Evolutionary conservation across 768 basidiomycete species (phyloP), one percentile per base, ranked within the genome.

Genomic region (Tremella fuciformis): DNA sequence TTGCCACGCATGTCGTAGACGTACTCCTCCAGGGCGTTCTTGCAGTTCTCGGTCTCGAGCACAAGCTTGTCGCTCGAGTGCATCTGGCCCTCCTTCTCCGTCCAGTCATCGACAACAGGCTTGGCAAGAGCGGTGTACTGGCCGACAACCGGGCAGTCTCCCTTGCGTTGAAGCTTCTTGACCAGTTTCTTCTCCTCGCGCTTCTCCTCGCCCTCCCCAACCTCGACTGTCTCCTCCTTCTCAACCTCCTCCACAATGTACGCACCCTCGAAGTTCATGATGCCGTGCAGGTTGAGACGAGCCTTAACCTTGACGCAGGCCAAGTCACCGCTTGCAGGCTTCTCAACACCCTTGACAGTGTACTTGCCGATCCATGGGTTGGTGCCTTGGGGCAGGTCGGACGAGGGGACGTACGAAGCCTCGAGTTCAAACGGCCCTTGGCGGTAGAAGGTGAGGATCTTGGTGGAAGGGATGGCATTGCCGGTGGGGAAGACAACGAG

Each of bases 11-110:
- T 91, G 77, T 98, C 94, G 79, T 97, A 97, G 58, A 98, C 88
- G 80, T 94, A 97, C 80, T 98, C 96, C 80, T 99, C 94, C 13
- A 99, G 85, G 3, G 93, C 92, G 75, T 99, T 99, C 81, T 97
- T 99, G 78, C 89, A 86, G 78, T 98, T 89, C 91, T 97, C 94
- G 57, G 96, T 99, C 76, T 99, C 96, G 81, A 86, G 84, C 53
- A 99, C 94, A 62, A 98, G 88, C 82, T 94, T 97, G 80, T 99
- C 96, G 56, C 84, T 80, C 25, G 88, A 83, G 76, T 87, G 83
- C 91, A 99, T 89, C 79, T 88, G 80, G 16, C 85, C 86, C 80
- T 98, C 96, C 66, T 83, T 82, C 80, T 97, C 90, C 77, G 81
- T 85, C 75, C 82, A 80, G 57, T 78, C 74, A 71, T 93, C 86